phyloP scores from a whole-genome alignment of 257 asterid genomes.

The Fraxinus quadrangulata region DNA sequence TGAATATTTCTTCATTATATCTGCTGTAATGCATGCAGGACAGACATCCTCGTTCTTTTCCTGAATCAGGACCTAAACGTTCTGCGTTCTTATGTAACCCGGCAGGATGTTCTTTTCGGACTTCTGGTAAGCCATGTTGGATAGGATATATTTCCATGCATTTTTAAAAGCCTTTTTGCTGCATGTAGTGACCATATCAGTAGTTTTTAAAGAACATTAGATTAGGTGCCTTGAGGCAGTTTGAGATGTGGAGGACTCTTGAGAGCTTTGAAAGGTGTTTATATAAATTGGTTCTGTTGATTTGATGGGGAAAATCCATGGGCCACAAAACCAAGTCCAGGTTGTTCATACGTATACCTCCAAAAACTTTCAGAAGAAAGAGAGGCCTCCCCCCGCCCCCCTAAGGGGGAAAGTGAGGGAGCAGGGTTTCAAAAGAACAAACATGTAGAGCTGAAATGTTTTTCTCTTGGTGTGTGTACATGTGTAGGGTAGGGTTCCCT shows the following conservation, averaged over 20 bases:
- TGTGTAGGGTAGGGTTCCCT: not conserved
- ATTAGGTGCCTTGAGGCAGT: not conserved
- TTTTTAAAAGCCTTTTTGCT: conserved; percentile 11
- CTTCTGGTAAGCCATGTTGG: conserved; percentile 64
- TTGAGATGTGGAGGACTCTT: not conserved
- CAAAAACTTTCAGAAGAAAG: not conserved
- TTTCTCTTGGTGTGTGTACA: not conserved
- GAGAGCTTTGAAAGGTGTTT: not conserved
- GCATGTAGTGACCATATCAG: not conserved
- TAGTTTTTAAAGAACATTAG: not conserved
- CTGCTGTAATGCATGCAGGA: conserved; percentile 71
- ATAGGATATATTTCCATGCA: conserved; percentile 10
- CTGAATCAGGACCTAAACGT: conserved; percentile 79
- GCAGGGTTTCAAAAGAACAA: not conserved
- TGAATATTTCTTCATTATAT: conserved; percentile 28
- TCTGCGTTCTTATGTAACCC: conserved; percentile 70
- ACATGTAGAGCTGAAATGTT: not conserved
- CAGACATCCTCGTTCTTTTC: conserved; percentile 84
- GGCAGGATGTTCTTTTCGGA: conserved; percentile 77
- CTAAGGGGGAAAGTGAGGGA: not conserved
- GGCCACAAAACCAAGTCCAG: not conserved
- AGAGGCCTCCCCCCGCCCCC: not conserved
- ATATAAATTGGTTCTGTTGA: too few relatives aligned
- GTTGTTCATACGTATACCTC: not conserved
- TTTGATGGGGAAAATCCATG: not conserved